Base-by-base conservation (phyloP, 192 early-diverging fungal genomes). In the Rhizophagus clarus region DNA sequence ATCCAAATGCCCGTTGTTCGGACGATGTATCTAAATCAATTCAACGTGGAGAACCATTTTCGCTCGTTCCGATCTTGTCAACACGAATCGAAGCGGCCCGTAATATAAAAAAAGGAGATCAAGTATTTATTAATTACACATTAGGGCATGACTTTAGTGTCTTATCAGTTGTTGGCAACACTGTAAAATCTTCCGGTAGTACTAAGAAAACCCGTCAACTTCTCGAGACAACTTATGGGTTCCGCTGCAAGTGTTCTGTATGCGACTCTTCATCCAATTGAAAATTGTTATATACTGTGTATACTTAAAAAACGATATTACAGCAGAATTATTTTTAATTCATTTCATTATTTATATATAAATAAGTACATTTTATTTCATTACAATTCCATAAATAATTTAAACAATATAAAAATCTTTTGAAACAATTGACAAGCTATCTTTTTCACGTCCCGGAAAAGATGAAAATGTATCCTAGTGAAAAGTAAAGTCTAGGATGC, bases 141-240 rank as follows among this genome's bases (percentile, higher is more conserved):
- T 24, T 63, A n/a, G 62, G 62, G n/a, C 26, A 24, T 63, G 62
- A 63, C 26, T 12, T 28, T 22, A 63, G 62, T 24, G 12, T 24
- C 4, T 63, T 63, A 6, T 24, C 20, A 63, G 8, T 5, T 3
- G 62, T 63, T 29, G 8, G 62, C 37, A 40, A 40, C 8, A 40
- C 7, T 40, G 37, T 40, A 40, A 40, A 40, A 40, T 40, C 37
- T 6, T 40, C 37, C 37, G 37, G 37, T 24, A 63, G 26, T 28
- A 63, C 62, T 63, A 63, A n/a, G n/a, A n/a, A 24, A 63, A 24
- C 62, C 0, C 62, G 62, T 63, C 62, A 63, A 63, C n/a, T 63
- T 63, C 62, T 63, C 62, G 62, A 63, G 62, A 63, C 62, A 8
- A 63, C 62, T 63, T 63, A 63, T n/a, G 62, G 62, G 26, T 63